phyloP scores from a whole-genome alignment of 1,139 yeast species.

The Meyerozyma smithsonii region DNA sequence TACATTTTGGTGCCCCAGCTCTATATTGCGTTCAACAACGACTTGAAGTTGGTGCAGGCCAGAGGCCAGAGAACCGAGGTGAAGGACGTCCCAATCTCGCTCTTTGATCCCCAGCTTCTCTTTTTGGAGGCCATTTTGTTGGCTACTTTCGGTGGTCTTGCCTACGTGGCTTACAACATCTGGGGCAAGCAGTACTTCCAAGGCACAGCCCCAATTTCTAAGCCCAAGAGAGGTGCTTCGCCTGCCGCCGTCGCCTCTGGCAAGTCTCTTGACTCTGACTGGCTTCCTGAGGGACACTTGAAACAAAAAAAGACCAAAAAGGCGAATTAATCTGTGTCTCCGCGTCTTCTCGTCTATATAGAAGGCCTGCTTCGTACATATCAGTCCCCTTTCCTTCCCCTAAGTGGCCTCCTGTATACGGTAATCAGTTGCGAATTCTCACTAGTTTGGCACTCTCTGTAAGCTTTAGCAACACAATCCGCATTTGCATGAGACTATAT shows the following conservation, averaged over 20 bases:
- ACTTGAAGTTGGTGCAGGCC: conserved; percentile 54
- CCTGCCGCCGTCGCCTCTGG: conserved; percentile 12
- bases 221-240: conserved; percentile 20
- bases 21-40: conserved; percentile 47
- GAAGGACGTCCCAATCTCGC: conserved; percentile 61
- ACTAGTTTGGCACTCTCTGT: background rate
- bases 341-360: too few relatives aligned
- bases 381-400: background rate
- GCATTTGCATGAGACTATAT: conserved; percentile 39
- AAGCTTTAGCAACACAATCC: background rate
- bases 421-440: background rate
- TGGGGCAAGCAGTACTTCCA: conserved; percentile 42
- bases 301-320: conserved; percentile 26
- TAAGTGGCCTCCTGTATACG: background rate
- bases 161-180: conserved; percentile 40
- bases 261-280: conserved; percentile 22
- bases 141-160: conserved; percentile 46
- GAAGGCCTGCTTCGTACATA: too few relatives aligned
- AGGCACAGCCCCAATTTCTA: conserved; percentile 34
- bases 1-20: conserved; percentile 61
- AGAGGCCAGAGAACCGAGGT: conserved; percentile 55
- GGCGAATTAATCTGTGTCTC: conserved; percentile 15
- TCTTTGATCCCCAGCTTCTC: conserved; percentile 70
- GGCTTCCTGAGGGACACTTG: conserved; percentile 36
- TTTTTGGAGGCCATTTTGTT: conserved; percentile 54